Evolutionary conservation across 352 stramenopile genomes (phyloP), one percentile per base, ranked within the genome.

Genomic region (Detonula confervacea): DNA sequence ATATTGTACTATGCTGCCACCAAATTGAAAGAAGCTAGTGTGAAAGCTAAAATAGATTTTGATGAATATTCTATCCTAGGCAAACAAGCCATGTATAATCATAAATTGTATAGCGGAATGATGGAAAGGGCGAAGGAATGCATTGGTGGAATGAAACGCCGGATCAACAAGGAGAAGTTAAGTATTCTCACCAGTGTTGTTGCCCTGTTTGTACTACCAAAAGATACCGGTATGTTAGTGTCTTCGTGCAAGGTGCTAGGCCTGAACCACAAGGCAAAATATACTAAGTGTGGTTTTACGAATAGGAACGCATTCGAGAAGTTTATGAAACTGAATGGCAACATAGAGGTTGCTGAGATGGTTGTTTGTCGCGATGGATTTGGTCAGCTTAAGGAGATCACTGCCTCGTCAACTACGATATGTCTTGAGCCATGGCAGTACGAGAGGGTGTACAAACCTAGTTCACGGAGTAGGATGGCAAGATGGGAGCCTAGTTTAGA

Each of bases 391-490:
- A 62, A 46, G 22, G n/a, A 62, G 54, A 42, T 33, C 18, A 62
- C 54, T 25, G 54, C 3, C 22, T 7, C 2, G 20, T 46, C 29
- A 6, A 42, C 39, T 1, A 62, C 54, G 22, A 62, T 62, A 1
- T 62, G 29, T 25, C 54, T 62, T 46, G 20, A 62, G n/a, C 54
- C 16, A 22, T 62, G 54, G 54, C 4, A 62, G 51, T 39, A 30
- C 51, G 51, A 60, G 2, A 37, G 16, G 9, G 54, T 24, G 54
- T 62, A 46, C 54, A 62, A 35, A 9, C 54, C 54, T 2, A 14
- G 4, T 8, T 22, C 54, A 22, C 35, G 7, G 9, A 24, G 2
- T 25, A 42, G 54, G 54, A 62, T 62, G 9, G 20, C 54, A 46
- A 42, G 29, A 24, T 62, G 54, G 54, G 54, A 62, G 9, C 54